A percentile compares a stretch with the other conserved stretches of the same genome.
These are phyloP conservation scores for Trametes sanguinea DNA, from an alignment of 768 basidiomycete species.

Conservation along the genomic window DNA sequence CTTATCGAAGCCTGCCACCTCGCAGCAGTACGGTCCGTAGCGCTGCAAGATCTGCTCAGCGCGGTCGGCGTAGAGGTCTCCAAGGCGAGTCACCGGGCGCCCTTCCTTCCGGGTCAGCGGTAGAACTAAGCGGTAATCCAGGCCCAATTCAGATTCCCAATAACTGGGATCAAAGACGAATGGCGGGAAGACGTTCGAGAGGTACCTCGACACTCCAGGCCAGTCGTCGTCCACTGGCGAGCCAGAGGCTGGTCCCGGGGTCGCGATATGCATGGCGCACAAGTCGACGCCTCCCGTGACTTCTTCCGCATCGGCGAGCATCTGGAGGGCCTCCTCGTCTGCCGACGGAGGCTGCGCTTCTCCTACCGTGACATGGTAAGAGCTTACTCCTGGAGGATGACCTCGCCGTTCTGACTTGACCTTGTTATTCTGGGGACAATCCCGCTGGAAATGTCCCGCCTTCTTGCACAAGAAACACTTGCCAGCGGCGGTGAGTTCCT, in stretches of 20 bases:
- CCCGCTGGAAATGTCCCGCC: conserved; percentile 7
- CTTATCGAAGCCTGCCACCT: neutral
- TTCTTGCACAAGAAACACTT: conserved; percentile 6
- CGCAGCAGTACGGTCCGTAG: conserved; percentile 10
- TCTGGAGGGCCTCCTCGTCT: neutral
- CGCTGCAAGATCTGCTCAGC: conserved; percentile 2
- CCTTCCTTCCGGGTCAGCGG: neutral
- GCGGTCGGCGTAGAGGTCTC: neutral
- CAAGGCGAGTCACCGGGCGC: neutral
- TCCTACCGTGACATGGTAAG: neutral
- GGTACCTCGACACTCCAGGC: too few relatives aligned
- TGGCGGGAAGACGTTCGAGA: too few relatives aligned
- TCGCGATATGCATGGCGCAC: neutral
- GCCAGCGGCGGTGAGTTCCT: neutral
- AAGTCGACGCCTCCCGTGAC: neutral
- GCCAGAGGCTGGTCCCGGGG: too few relatives aligned
- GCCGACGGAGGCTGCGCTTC: neutral
- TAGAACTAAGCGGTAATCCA: neutral
- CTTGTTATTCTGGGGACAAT: neutral
- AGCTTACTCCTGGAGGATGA: conserved; percentile 1
- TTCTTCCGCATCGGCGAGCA: neutral
- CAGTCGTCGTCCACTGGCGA: too few relatives aligned
- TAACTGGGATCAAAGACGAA: too few relatives aligned
- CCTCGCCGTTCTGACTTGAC: neutral
- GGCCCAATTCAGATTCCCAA: too few relatives aligned